phyloP scores from a whole-genome alignment of 768 basidiomycete genomes.

The Harrya chromipes region DNA sequence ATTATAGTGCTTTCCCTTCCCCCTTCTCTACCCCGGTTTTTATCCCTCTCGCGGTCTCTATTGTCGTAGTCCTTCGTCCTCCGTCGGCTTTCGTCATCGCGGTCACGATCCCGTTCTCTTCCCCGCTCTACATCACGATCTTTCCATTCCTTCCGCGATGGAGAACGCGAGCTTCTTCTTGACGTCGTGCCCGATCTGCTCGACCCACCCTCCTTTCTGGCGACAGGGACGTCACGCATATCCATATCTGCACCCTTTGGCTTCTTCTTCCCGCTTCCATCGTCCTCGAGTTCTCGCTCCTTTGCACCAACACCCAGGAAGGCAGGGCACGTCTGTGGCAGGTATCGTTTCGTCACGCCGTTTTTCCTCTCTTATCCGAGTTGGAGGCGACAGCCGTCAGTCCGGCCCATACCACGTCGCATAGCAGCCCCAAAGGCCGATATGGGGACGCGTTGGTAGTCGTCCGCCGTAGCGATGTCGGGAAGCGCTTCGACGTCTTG shows the following conservation, averaged over 20 bases:
- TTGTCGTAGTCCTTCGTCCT: slow-evolving; percentile 14
- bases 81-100: slow-evolving; percentile 10
- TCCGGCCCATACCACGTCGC: slow-evolving; percentile 96
- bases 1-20: slow-evolving; percentile 2
- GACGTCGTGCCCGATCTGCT: slow-evolving; percentile 42
- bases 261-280: slow-evolving; percentile 58
- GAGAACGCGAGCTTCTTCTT: slow-evolving; percentile 50
- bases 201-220: slow-evolving; percentile 60
- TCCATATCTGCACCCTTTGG: slow-evolving; percentile 60
- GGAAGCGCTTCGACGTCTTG: slow-evolving; percentile 83
- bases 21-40: slow-evolving; percentile 28
- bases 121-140: slow-evolving; percentile 3
- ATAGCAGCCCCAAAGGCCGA: slow-evolving; percentile 92
- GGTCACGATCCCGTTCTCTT: slow-evolving; percentile 11
- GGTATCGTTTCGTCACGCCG: slow-evolving; percentile 71
- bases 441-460: slow-evolving; percentile 89
- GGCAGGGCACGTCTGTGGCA: slow-evolving; percentile 80
- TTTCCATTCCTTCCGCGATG: slow-evolving; percentile 26
- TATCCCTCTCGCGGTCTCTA: slow-evolving; percentile 17
- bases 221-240: slow-evolving; percentile 78
- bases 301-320: slow-evolving; percentile 94
- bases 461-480: slow-evolving; percentile 70
- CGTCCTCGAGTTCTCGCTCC: slow-evolving; percentile 69
- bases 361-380: slow-evolving; percentile 47
- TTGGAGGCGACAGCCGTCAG: slow-evolving; percentile 71